These are phyloP conservation scores for Ceratopteris richardii DNA, from an alignment of 75 land plant genomes.

Conservation along the genomic window DNA sequence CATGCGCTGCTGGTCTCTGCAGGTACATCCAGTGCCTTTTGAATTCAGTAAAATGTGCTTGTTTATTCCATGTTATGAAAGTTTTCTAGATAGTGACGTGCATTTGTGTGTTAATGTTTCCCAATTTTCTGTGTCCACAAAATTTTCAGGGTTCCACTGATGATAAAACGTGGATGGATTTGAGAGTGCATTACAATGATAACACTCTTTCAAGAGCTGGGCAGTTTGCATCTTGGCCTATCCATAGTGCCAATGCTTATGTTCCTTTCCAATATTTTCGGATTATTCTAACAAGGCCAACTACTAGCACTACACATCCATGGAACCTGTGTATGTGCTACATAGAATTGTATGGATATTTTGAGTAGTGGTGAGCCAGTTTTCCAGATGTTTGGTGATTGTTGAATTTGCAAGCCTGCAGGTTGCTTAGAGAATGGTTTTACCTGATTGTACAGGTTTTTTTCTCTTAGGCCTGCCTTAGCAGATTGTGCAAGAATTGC, in stretches of 20 bases:
- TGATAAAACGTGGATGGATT: constrained; percentile 63
- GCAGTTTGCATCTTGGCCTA: constrained; percentile 92
- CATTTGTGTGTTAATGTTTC: too few relatives aligned
- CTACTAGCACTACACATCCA: constrained; percentile 43
- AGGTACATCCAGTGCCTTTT: constrained; percentile 60
- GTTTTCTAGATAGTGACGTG: too few relatives aligned
- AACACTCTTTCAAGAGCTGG: constrained; percentile 64
- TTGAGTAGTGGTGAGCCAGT: constrained; percentile 8
- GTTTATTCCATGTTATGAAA: too few relatives aligned
- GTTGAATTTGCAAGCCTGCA: too few relatives aligned
- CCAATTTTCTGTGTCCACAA: too few relatives aligned
- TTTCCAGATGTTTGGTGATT: too few relatives aligned
- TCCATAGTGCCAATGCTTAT: constrained; percentile 53
- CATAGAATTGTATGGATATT: constrained; percentile 86
- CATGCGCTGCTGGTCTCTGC: constrained; percentile 69
- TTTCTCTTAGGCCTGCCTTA: too few relatives aligned
- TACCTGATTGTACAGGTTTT: too few relatives aligned
- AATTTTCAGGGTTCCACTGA: constrained; percentile 75
- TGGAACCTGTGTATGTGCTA: constrained; percentile 89
- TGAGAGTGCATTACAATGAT: constrained; percentile 72
- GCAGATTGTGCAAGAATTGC: too few relatives aligned
- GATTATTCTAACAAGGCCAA: constrained; percentile 61
- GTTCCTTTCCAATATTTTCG: constrained; percentile 82
- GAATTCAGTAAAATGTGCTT: too few relatives aligned
- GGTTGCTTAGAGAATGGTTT: too few relatives aligned